Evolutionary conservation across 805 yeast genomes (phyloP), one percentile per base, ranked within the genome.

Genomic region (Metschnikowia vanudenii): DNA sequence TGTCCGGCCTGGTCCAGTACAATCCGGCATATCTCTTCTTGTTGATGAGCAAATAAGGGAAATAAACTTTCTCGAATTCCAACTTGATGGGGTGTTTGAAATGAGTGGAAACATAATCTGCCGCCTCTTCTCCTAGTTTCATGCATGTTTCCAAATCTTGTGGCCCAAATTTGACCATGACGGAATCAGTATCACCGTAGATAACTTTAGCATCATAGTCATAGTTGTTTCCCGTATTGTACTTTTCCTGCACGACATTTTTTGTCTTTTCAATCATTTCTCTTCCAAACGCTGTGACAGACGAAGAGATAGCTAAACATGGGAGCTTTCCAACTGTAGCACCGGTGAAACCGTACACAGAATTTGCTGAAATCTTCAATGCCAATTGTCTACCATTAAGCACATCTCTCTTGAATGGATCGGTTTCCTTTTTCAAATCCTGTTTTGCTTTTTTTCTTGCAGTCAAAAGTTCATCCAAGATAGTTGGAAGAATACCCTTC

Each of bases 121-220:
- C 99, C 0, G 98, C 99, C 59, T 92, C 96, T 57, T 90, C 86
- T 5, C 99, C 99, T 46, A 90, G 62, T 44, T 78, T 75, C 99
- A 94, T 95, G 55, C 96, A 88, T 26, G 85, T 85, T 45, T 75
- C 82, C 52, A 92, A 65, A 60, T 89, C 96, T 9, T 74, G 71
- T 28, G 82, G 80, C 1, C 99, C 99, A 71, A 94, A 94, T 62
- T 89, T 91, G 37, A 94, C 97, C 99, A 94, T 95, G 14, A 94
- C 99, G 8, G 99, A 95, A 77, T 94, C 99, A 0, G 99, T 94
- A 67, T 94, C 99, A 74, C 99, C 99, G 63, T 94, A 94, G 34
- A 94, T 85, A 51, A 94, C 99, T 55, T 85, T 79, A 0, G 98
- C 84, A 68, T 94, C 96, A 61, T 76, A 82, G n/a, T 79, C 75